A percentile compares a stretch with the other conserved stretches of the same genome.
These are phyloP conservation scores for Bryopsis sp. DNA, from an alignment of 139 green algal genomes.

Conservation along the genomic window DNA sequence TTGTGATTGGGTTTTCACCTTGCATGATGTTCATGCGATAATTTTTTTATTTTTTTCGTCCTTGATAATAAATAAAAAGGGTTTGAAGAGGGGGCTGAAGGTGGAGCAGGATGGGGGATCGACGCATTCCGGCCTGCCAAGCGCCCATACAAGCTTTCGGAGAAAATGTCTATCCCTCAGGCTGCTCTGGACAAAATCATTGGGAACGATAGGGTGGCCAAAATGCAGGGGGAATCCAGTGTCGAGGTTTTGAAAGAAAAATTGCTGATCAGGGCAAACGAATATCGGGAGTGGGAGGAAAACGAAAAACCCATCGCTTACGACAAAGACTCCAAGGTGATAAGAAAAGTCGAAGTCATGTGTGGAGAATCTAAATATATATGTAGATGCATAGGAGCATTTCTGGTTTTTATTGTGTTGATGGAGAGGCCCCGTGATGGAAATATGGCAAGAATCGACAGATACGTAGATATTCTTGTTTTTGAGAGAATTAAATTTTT, in stretches of 20 bases:
- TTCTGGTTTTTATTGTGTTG: too few species aligned
- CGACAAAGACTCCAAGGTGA: neutral
- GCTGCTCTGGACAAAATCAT: slow-evolving; percentile 31
- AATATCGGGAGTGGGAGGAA: neutral
- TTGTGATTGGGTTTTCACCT: neutral
- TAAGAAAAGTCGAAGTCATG: neutral
- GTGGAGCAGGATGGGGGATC: slow-evolving; percentile 58
- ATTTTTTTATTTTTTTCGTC: too few species aligned
- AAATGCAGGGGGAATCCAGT: too few species aligned
- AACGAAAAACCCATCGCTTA: slow-evolving; percentile 3
- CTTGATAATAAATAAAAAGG: slow-evolving; percentile 8
- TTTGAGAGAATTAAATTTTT: too few species aligned
- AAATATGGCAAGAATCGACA: too few species aligned
- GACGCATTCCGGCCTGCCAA: slow-evolving; percentile 47
- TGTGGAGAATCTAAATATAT: too few species aligned
- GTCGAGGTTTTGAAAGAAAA: neutral
- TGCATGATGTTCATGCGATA: too few species aligned
- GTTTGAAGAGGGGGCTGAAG: slow-evolving; percentile 30
- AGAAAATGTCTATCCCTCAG: slow-evolving; percentile 41
- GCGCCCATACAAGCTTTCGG: slow-evolving; percentile 29
- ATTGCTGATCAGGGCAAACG: neutral
- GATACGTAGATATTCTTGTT: too few species aligned
- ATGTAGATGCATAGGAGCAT: too few species aligned
- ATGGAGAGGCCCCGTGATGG: too few species aligned
- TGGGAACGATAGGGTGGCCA: slow-evolving; percentile 6